These are phyloP conservation scores for Mallotus nudiflorus DNA, from an alignment of 345 rosid species.

Conservation along the genomic window DNA sequence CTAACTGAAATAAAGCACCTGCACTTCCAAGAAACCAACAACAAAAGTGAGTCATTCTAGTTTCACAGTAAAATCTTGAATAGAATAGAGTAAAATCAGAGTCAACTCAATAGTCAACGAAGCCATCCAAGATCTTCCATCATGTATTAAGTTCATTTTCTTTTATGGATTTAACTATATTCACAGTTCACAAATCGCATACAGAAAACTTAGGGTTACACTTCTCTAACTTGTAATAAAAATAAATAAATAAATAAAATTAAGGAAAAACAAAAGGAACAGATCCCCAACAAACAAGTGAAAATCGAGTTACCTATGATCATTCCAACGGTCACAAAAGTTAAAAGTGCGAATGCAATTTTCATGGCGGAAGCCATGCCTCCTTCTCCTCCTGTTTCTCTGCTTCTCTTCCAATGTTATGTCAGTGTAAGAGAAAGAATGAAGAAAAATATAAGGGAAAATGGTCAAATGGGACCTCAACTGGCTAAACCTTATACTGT, in stretches of 20 bases:
- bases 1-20: conserved; percentile 90
- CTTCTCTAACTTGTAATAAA: neutral
- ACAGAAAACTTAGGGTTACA: neutral
- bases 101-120: neutral
- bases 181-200: too few species aligned
- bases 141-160: neutral
- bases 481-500: too few species aligned
- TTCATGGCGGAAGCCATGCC: conserved; percentile 71
- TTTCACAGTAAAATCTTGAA: neutral
- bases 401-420: too few species aligned
- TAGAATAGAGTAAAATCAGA: neutral
- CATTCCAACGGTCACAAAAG: conserved; percentile 91
- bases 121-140: neutral
- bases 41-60: neutral
- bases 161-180: too few species aligned
- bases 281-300: neutral
- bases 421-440: neutral
- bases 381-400: neutral
- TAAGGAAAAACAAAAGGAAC: neutral
- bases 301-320: conserved; percentile 65
- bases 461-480: too few species aligned
- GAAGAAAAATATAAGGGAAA: neutral
- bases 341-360: conserved; percentile 72
- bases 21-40: conserved; percentile 27
- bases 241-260: neutral